These are phyloP conservation scores for Metrosideros polymorpha DNA, from an alignment of 441 rosid genomes.

Conservation along the genomic window DNA sequence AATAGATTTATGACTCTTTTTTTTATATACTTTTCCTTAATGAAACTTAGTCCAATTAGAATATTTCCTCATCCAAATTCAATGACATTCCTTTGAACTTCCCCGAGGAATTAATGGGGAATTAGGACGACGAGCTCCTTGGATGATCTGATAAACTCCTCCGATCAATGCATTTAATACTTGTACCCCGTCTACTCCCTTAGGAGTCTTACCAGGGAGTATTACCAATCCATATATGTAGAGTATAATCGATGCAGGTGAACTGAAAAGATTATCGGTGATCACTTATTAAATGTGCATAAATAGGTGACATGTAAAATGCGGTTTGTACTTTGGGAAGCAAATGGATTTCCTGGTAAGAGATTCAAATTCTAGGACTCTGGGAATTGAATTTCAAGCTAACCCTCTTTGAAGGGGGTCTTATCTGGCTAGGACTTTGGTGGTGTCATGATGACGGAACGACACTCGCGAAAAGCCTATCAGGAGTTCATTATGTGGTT, in stretches of 20 bases:
- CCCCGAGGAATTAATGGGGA: not conserved
- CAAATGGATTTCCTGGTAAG: not conserved
- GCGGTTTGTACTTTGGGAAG: not conserved
- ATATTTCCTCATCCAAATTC: not conserved
- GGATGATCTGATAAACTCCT: too few relatives aligned
- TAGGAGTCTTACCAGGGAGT: not conserved
- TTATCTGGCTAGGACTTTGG: accelerated
- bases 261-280: too few relatives aligned
- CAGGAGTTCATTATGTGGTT: accelerated
- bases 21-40: too few relatives aligned
- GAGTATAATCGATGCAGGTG: too few relatives aligned
- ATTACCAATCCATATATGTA: not conserved
- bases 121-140: not conserved
- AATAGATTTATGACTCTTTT: too few relatives aligned
- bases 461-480: too few relatives aligned
- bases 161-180: too few relatives aligned
- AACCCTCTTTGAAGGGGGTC: not conserved
- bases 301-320: too few relatives aligned
- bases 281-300: not conserved
- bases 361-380: not conserved
- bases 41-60: not conserved
- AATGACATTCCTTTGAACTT: not conserved
- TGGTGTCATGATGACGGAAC: not conserved
- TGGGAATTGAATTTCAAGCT: too few relatives aligned
- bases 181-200: too few relatives aligned